Conservation (phyloP, 192 early-diverging fungal genomes). For the Backusella circina region DNA sequence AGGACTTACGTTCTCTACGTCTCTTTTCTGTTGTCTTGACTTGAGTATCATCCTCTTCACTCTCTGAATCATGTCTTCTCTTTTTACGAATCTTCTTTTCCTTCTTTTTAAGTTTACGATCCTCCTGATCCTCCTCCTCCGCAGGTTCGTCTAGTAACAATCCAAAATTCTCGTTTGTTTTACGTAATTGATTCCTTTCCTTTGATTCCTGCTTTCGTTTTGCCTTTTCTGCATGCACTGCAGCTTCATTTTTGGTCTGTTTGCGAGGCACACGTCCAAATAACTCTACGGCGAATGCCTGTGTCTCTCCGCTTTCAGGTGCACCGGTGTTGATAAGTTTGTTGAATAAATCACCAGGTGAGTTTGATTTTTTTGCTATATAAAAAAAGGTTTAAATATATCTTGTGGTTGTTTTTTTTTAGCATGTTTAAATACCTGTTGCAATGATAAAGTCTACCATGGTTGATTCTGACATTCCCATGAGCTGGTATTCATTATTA, state of each 20-base stretch:
- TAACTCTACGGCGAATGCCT: slow-evolving; percentile 65
- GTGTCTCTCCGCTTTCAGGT: slow-evolving; percentile 47
- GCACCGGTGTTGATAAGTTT: slow-evolving; percentile 60
- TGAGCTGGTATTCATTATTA: slow-evolving; percentile 29
- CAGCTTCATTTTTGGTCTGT: slow-evolving; percentile 24
- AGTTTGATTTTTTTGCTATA: slow-evolving; percentile 58
- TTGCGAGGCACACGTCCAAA: slow-evolving; percentile 56
- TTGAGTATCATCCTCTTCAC: slow-evolving; percentile 30
- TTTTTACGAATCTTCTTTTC: slow-evolving; percentile 48
- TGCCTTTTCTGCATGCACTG: slow-evolving; percentile 36
- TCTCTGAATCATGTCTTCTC: slow-evolving; percentile 29
- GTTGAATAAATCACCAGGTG: slow-evolving; percentile 43
- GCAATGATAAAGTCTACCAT: slow-evolving; percentile 71
- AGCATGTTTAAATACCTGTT: no score
- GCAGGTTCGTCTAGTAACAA: slow-evolving; percentile 32
- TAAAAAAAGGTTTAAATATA: no score
- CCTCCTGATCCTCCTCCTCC: slow-evolving; percentile 43
- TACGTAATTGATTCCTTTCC: slow-evolving; percentile 46
- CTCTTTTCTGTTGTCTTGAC: slow-evolving; percentile 20
- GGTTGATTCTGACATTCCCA: slow-evolving; percentile 64
- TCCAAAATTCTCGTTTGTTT: slow-evolving; percentile 31
- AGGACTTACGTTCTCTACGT: slow-evolving; percentile 3
- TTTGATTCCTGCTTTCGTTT: slow-evolving; percentile 57
- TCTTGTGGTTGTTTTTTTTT: no score
- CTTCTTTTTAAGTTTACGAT: slow-evolving; percentile 44